Base-by-base conservation (phyloP, 306 rosid genomes). In the Dalbergia cochinchinensis region DNA sequence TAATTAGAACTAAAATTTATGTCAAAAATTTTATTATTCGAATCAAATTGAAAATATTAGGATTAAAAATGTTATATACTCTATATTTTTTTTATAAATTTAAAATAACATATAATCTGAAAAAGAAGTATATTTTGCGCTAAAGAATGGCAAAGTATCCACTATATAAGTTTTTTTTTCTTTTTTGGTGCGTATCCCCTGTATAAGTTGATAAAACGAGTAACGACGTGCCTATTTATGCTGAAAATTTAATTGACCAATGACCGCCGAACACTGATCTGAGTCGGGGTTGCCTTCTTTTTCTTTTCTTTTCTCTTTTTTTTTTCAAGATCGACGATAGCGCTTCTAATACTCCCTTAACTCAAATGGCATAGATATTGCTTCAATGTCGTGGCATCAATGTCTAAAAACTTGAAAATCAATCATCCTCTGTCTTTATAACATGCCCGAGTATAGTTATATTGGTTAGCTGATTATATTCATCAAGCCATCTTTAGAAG, bases 401-500 rank as follows among this genome's bases (percentile, higher is more conserved):
- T 18, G 39, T 45, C 63, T 65, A 15, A 63, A 31, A 48, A 11
- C 57, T 33, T 65, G 37, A 53, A 42, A 51, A 55, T 60, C 31
- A 37, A 64, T 51, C 20, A 76, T 64, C 26, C 13, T 16, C 14
- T 61, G 13, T 31, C 44, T 63, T 26, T 60, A 61, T n/a, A 61
- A 5, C 66, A 26, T 12, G 15, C 48, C 0, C 6, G 47, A n/a
- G 48, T 13, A 20, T 15, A 22, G 26, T 22, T 44, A 5, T 45
- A 67, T 69, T 11, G 79, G 60, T 61, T 45, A 41, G 61, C 18
- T 42, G 50, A 19, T 18, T n/a, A 62, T 73, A 4, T 64, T 50
- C 13, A 33, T 18, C 14, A 57, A 22, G 51, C 18, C 14, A 48
- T 34, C 18, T 31, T 48, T 63, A 48, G 51, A 63, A 76, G 53